Percentiles rank a stretch among this genome's conserved stretches.
Conservation (phyloP, 2,329 filamentous ascomycete genomes). For the Trichothecium roseum region DNA sequence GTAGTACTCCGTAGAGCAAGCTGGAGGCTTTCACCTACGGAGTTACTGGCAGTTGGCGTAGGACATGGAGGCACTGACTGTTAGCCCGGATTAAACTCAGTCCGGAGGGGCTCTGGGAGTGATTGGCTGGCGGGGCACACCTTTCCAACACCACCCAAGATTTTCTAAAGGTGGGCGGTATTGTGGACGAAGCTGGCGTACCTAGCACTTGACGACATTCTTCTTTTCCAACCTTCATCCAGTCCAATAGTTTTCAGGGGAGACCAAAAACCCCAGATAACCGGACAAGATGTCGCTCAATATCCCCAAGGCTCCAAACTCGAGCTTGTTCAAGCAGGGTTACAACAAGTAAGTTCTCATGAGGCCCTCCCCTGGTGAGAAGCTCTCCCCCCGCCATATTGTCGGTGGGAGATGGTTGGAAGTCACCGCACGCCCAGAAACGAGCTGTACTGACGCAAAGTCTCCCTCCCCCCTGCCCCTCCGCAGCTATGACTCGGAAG, state of each 20-base stretch:
- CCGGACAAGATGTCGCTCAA: slow-evolving; percentile 72
- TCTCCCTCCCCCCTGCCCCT: slow-evolving; percentile 6
- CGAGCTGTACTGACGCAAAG: background rate
- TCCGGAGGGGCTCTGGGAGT: slow-evolving; percentile 5
- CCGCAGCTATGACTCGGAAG: slow-evolving; percentile 89
- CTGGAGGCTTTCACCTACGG: too few relatives aligned
- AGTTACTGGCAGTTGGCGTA: too few relatives aligned
- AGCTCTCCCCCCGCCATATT: background rate
- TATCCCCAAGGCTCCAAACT: slow-evolving; percentile 88
- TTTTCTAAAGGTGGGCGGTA: slow-evolving; percentile 5
- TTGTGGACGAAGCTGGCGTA: too few relatives aligned
- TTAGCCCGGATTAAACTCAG: slow-evolving; percentile 4
- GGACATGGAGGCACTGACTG: too few relatives aligned
- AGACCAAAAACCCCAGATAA: slow-evolving; percentile 5
- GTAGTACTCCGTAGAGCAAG: too few relatives aligned
- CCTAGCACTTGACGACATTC: too few relatives aligned
- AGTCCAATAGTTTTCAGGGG: too few relatives aligned
- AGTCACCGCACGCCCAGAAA: too few relatives aligned
- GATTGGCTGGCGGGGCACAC: slow-evolving; percentile 3
- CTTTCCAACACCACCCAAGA: slow-evolving; percentile 4
- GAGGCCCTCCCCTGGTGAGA: slow-evolving; percentile 7
- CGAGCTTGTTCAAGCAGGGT: slow-evolving; percentile 87
- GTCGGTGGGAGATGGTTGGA: too few relatives aligned
- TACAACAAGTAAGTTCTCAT: slow-evolving; percentile 72
- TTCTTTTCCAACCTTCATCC: too few relatives aligned